Evolutionary conservation across 73 alveolate genomes (phyloP).

Genomic region (Tetrahymena elliotti): DNA sequence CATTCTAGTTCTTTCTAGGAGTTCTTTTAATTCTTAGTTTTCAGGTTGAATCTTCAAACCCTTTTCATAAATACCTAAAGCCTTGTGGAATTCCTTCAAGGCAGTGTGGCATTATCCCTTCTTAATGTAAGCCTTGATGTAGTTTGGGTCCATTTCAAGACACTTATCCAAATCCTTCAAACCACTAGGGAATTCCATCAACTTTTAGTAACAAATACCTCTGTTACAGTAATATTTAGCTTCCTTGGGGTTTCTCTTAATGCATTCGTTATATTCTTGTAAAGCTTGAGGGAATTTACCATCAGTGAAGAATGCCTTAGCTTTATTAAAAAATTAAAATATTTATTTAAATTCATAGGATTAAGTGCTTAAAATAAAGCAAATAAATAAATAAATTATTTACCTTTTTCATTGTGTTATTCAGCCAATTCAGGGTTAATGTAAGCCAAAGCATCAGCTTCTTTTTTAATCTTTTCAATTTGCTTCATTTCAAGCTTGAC

Average conservation of each 20-base stretch:
- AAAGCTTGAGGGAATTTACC: slow-evolving; percentile 91
- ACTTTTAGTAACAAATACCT: slow-evolving; percentile 76
- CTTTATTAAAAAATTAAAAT: not conserved
- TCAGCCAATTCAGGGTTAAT: slow-evolving; percentile 87
- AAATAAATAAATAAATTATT: slow-evolving; percentile 6
- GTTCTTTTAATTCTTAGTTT: slow-evolving; percentile 68
- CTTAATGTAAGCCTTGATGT: slow-evolving; percentile 74
- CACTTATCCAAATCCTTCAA: slow-evolving; percentile 78
- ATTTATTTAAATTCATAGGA: not conserved
- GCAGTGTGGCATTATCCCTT: slow-evolving; percentile 77
- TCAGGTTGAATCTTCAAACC: slow-evolving; percentile 78
- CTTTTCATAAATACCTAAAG: slow-evolving; percentile 68
- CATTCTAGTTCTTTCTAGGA: slow-evolving; percentile 57
- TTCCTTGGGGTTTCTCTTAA: slow-evolving; percentile 80
- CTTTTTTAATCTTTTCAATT: slow-evolving; percentile 68
- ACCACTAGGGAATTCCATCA: slow-evolving; percentile 83
- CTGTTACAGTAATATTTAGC: slow-evolving; percentile 83
- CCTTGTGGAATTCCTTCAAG: slow-evolving; percentile 90
- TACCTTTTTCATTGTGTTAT: slow-evolving; percentile 80
- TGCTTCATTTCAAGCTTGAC: slow-evolving; percentile 67
- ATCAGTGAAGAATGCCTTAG: slow-evolving; percentile 48
- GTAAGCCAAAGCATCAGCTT: slow-evolving; percentile 62
- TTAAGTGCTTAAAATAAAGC: not conserved
- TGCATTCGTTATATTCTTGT: slow-evolving; percentile 77
- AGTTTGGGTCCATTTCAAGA: slow-evolving; percentile 75